Evolutionary conservation across 2,329 filamentous ascomycete species (phyloP), one percentile per base, ranked within the genome.

Genomic region (Thelonectria olida): DNA sequence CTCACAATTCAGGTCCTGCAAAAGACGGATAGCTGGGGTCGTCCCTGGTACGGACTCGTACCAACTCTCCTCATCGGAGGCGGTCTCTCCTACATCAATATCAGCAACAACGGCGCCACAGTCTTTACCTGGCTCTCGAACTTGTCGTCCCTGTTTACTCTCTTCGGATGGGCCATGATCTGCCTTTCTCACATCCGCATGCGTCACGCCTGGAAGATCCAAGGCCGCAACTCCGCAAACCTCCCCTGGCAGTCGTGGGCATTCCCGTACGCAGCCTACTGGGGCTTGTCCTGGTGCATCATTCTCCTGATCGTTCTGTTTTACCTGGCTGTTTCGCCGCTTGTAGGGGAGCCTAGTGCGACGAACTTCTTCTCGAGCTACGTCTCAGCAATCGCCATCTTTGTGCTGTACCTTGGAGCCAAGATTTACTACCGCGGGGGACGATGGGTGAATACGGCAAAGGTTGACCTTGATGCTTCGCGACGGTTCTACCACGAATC

Each of bases 61-160:
- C 78, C 85, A 49, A 84, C 85, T 0, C 84, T 86, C 48, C 63
- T 83, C 8, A 80, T 86, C 39, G 84, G 78, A 7, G 75, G 77
- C 19, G 80, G 75, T 0, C 75, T 81, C 5, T 70, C 73, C 31
- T 81, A 80, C 61, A 75, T 82, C 19, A 82, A 82, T 62, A 78
- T 80, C 23, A 74, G 57, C 67, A 71, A 80, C 61, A 77, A 72
- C 23, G 78, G 80, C 2, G 68, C 76, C 1, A 72, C 76, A 3
- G 81, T 82, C 36, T 84, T 83, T 66, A 74, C 70, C 8, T 84
- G 81, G 82, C 77, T 84, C 53, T 81, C 80, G 2, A 81, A 77
- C 56, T 70, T 84, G 15, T 80, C 78, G 0, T 80, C 80, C 0
- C 76, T 83, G 7, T 79, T 79, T 58, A 80, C 80, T 0, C 72